Evolutionary conservation across 108 stramenopile species (phyloP).

Genomic region (Fragilariopsis cylindrus): DNA sequence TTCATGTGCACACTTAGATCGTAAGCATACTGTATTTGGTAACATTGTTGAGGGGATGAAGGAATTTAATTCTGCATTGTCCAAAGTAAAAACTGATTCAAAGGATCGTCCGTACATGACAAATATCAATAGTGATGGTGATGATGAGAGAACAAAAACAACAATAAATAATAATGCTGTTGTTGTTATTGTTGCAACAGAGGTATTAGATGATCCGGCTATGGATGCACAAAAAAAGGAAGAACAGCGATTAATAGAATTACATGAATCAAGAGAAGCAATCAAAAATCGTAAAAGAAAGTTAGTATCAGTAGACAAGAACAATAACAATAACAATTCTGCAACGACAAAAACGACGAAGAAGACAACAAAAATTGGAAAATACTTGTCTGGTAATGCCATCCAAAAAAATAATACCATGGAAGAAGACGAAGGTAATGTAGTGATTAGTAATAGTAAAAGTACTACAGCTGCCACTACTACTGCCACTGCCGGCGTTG

Average conservation of each 20-base stretch:
- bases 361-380: slow-evolving; percentile 17
- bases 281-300: slow-evolving; percentile 18
- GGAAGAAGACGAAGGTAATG: background rate
- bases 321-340: background rate
- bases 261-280: slow-evolving; percentile 26
- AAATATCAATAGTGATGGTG: background rate
- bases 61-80: slow-evolving; percentile 46
- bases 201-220: slow-evolving; percentile 70
- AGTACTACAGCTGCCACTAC: slow-evolving; percentile 14
- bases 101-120: slow-evolving; percentile 58
- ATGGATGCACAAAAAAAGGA: slow-evolving; percentile 71
- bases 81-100: slow-evolving; percentile 58
- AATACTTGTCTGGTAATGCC: background rate
- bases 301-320: background rate
- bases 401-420: background rate
- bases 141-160: background rate
- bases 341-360: background rate
- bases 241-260: slow-evolving; percentile 47
- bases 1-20: slow-evolving; percentile 88
- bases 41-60: slow-evolving; percentile 83
- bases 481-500: slow-evolving; percentile 32
- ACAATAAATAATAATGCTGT: slow-evolving; percentile 21
- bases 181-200: slow-evolving; percentile 56
- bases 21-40: slow-evolving; percentile 97
- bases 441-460: background rate